These are phyloP conservation scores for Flaveria linearis DNA, from an alignment of 129 eudicot genomes.

Conservation along the genomic window DNA sequence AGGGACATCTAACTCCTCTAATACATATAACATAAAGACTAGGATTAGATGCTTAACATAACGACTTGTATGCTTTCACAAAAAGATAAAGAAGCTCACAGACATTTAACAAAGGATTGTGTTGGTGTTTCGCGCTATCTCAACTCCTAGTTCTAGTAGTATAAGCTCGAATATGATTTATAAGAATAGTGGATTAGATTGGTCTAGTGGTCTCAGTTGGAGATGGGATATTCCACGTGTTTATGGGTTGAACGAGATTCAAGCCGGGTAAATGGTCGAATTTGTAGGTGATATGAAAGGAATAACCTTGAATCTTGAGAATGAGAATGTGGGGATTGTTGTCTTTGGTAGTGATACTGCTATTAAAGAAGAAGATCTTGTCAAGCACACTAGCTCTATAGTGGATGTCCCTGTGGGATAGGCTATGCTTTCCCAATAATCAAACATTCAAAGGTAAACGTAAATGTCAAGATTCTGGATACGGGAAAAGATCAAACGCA, in stretches of 20 bases:
- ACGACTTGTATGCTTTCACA: no score
- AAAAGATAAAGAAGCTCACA: no score
- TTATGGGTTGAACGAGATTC: neutral
- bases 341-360: neutral
- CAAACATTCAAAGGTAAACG: no score
- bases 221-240: neutral
- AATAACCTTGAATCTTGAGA: neutral
- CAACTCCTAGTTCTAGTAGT: no score
- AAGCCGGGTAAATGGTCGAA: neutral
- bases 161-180: no score
- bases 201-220: neutral
- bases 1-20: no score
- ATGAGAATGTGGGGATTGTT: neutral
- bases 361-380: neutral
- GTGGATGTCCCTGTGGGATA: neutral
- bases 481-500: no score
- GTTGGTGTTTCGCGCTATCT: no score
- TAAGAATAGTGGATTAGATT: neutral
- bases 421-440: neutral
- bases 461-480: no score
- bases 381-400: neutral
- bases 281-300: neutral
- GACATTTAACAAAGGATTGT: no score
- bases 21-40: no score
- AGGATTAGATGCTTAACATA: no score